A percentile compares a stretch with the other conserved stretches of the same genome.
Evolutionary conservation across 257 asterid species (phyloP).

Genomic region (Nicotiana tomentosiformis): DNA sequence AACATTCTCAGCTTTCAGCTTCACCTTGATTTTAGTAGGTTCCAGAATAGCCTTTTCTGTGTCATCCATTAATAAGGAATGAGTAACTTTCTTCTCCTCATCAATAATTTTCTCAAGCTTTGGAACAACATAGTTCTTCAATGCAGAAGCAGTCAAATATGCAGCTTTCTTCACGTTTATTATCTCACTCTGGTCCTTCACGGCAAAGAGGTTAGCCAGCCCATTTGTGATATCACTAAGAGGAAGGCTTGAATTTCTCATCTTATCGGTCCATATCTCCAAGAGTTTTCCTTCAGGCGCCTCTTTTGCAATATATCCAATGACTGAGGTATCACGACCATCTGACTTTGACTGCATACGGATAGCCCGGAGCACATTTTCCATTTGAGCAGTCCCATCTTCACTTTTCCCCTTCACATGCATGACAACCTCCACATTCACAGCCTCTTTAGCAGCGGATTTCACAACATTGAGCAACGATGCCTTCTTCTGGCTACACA

Average conservation of each 20-base stretch:
- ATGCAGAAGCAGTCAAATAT: constrained; percentile 21
- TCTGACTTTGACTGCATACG: constrained; percentile 9
- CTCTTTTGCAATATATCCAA: constrained; percentile 23
- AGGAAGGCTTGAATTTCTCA: constrained; percentile 12
- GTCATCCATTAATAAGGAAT: constrained; percentile 28
- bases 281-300: constrained; percentile 25
- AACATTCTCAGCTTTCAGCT: constrained; percentile 28
- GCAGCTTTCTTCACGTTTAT: constrained; percentile 28
- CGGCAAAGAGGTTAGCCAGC: constrained; percentile 20
- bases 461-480: constrained; percentile 17
- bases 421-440: constrained; percentile 15
- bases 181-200: constrained; percentile 21
- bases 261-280: constrained; percentile 20
- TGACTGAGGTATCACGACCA: constrained; percentile 8
- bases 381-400: constrained; percentile 22
- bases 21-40: constrained; percentile 27
- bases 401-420: constrained; percentile 21
- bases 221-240: constrained; percentile 22
- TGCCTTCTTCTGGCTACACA: constrained; percentile 28
- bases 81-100: constrained; percentile 24
- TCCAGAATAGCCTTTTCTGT: constrained; percentile 27
- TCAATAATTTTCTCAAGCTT: constrained; percentile 27
- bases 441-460: constrained; percentile 16
- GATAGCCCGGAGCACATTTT: constrained; percentile 8
- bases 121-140: constrained; percentile 29